These are phyloP conservation scores for Mortierella hygrophila DNA, from an alignment of 192 early-diverging fungal genomes.

Conservation along the genomic window DNA sequence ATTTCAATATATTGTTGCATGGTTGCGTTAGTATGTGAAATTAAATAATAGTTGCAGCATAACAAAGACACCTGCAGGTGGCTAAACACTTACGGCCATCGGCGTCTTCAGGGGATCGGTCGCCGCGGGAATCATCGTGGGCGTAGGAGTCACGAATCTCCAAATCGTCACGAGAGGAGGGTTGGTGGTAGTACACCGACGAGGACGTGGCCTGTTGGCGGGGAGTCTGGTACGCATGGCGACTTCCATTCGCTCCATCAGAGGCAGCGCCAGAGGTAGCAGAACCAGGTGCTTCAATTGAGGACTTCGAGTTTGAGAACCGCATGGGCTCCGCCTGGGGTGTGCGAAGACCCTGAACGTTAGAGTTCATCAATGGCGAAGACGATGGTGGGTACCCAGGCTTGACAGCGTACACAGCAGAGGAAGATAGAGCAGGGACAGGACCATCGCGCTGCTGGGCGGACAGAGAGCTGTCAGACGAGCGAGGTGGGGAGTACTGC, in stretches of 20 bases:
- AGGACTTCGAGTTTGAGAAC: slow-evolving; percentile 7
- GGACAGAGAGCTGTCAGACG: not conserved
- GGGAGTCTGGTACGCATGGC: slow-evolving; percentile 1
- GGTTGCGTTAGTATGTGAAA: not conserved
- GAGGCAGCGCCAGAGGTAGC: not conserved
- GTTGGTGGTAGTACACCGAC: not conserved
- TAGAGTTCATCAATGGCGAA: not conserved
- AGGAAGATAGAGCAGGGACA: not conserved
- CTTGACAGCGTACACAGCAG: not conserved
- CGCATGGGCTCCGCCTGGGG: slow-evolving; percentile 24
- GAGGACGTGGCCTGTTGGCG: slow-evolving; percentile 13
- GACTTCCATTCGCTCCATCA: not conserved
- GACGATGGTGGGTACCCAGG: not conserved
- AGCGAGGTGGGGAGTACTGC: not conserved
- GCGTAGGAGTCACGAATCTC: slow-evolving; percentile 8
- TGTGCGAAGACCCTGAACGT: not conserved
- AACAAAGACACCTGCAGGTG: not conserved
- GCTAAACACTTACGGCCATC: slow-evolving; percentile 25
- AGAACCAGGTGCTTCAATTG: not conserved
- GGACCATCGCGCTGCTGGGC: not conserved
- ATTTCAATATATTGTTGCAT: not conserved
- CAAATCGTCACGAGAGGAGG: not conserved
- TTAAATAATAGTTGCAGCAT: not conserved
- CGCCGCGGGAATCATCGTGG: not conserved
- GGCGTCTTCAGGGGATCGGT: slow-evolving; percentile 18